Conservation (phyloP, 1,284 basidiomycete genomes). For the Cryptococcus floricola region DNA sequence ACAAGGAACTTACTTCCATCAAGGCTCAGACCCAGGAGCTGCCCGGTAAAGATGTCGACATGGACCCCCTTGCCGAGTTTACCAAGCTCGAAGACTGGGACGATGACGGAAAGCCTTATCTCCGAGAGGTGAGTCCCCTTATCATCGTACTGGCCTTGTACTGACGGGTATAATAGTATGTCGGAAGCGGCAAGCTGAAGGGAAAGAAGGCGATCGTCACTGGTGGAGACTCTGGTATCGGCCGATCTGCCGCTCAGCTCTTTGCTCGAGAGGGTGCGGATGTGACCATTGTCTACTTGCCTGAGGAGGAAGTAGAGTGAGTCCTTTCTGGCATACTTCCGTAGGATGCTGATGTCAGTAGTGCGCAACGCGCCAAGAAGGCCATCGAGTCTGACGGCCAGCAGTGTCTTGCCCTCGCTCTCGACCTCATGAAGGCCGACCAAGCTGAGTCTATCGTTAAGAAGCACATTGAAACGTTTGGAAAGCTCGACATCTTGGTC, state of each 20-base stretch:
- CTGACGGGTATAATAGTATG: conserved; percentile 18
- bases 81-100: conserved; percentile 59
- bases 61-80: conserved; percentile 56
- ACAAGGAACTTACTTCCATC: conserved; percentile 28
- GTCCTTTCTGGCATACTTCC: not conserved
- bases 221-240: conserved; percentile 58
- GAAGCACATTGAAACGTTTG: conserved; percentile 55
- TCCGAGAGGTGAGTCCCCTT: conserved; percentile 50
- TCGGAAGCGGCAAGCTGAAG: conserved; percentile 31
- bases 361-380: conserved; percentile 53
- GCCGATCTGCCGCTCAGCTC: conserved; percentile 58
- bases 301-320: conserved; percentile 60
- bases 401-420: conserved; percentile 39
- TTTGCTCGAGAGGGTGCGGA: conserved; percentile 64
- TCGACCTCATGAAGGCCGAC: conserved; percentile 54
- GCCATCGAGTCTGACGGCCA: conserved; percentile 53
- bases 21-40: conserved; percentile 51
- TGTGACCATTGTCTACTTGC: conserved; percentile 63
- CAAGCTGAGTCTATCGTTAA: conserved; percentile 54
- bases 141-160: not conserved
- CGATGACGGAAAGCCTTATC: conserved; percentile 58
- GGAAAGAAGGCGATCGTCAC: conserved; percentile 62
- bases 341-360: conserved; percentile 3
- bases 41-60: conserved; percentile 54
- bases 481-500: conserved; percentile 57